Evolutionary conservation across 176 grass and related monocot species (phyloP).

Genomic region (Oryza glumipatula): DNA sequence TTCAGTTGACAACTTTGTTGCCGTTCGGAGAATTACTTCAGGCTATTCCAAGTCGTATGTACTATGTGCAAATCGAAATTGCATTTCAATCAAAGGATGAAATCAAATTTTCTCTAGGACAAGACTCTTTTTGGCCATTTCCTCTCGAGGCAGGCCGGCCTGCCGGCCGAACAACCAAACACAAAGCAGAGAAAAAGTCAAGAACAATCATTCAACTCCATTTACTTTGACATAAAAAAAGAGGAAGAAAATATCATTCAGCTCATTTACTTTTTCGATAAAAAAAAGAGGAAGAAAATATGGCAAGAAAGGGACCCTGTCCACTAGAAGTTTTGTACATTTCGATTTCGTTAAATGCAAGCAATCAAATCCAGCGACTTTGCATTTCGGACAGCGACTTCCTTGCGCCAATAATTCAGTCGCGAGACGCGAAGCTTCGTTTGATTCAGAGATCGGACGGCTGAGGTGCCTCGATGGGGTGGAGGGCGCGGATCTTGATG

Average conservation of each 20-base stretch:
- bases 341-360: constrained; percentile 27
- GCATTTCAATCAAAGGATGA: not conserved
- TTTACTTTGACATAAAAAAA: not conserved
- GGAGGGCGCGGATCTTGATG: too few species aligned
- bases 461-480: not conserved
- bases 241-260: not conserved
- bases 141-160: not conserved
- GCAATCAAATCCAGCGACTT: not conserved
- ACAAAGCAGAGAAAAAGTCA: not conserved
- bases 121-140: not conserved
- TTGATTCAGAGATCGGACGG: not conserved
- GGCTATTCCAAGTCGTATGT: not conserved
- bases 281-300: not conserved
- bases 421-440: too few species aligned
- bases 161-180: not conserved
- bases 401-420: not conserved
- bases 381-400: too few species aligned
- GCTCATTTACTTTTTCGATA: not conserved
- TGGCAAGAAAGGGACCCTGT: not conserved
- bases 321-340: constrained; percentile 19
- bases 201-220: not conserved
- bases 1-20: too few species aligned
- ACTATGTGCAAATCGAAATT: not conserved
- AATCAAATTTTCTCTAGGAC: not conserved
- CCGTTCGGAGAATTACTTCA: not conserved